A percentile compares a stretch with the other conserved stretches of the same genome.
phyloP scores from a whole-genome alignment of 2,329 filamentous ascomycete species.

The Fusarium agapanthi region DNA sequence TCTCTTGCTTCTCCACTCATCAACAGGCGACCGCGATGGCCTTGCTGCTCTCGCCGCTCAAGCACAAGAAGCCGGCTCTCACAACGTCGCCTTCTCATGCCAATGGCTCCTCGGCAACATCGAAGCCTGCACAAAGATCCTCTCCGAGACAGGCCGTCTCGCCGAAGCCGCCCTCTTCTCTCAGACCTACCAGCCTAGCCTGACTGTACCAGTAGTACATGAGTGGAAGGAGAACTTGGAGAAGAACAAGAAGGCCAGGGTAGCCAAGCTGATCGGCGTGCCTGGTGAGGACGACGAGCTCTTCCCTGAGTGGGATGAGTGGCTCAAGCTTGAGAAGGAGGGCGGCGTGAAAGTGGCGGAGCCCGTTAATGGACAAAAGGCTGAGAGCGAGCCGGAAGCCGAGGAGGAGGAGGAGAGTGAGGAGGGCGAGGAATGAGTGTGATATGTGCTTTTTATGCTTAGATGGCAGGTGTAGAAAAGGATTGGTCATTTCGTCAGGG shows the following conservation, averaged over 20 bases:
- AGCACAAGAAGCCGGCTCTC: constrained; percentile 78
- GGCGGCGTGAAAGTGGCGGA: constrained; percentile 55
- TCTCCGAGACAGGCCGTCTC: constrained; percentile 79
- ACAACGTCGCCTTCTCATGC: constrained; percentile 93
- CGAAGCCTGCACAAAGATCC: constrained; percentile 80
- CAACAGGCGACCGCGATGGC: constrained; percentile 80
- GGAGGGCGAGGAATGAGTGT: constrained; percentile 38
- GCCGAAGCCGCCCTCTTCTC: constrained; percentile 91
- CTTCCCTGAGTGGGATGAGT: constrained; percentile 97
- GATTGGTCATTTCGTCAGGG: constrained; percentile 42
- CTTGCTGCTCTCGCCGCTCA: constrained; percentile 76
- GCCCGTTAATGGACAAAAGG: constrained; percentile 36
- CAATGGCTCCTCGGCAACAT: constrained; percentile 89
- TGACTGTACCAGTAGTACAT: constrained; percentile 71
- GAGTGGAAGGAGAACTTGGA: constrained; percentile 87
- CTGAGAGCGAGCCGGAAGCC: constrained; percentile 34
- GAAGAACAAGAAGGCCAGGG: constrained; percentile 83
- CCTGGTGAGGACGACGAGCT: constrained; percentile 86
- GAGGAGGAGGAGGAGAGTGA: constrained; percentile 40
- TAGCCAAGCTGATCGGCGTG: constrained; percentile 82
- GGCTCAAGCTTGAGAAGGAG: constrained; percentile 80
- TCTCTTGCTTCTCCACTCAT: constrained; percentile 86
- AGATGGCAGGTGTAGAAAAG: constrained; percentile 45
- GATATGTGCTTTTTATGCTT: constrained; percentile 37
- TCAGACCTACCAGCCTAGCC: constrained; percentile 93